These are phyloP conservation scores for Solanum sitiens DNA, from an alignment of 257 asterid species.

Conservation along the genomic window DNA sequence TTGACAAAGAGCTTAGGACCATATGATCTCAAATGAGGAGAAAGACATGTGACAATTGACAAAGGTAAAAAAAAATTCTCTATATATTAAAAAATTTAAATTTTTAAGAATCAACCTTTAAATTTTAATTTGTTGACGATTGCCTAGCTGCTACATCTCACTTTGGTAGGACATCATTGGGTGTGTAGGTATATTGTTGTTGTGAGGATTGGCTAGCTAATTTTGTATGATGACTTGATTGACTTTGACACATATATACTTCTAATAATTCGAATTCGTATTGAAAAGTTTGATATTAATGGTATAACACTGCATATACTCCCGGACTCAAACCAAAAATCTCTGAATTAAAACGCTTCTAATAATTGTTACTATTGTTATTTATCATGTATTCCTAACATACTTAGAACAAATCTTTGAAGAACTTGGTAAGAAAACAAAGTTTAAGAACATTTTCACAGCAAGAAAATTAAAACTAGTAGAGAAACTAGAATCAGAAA, in stretches of 20 bases:
- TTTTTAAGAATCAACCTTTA: not conserved
- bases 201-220: not conserved
- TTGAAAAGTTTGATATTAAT: too few species aligned
- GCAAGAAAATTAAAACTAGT: too few species aligned
- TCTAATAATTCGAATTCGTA: too few species aligned
- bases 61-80: not conserved
- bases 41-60: not conserved
- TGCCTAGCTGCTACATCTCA: not conserved
- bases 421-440: too few species aligned
- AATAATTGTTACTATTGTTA: too few species aligned
- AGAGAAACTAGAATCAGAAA: too few species aligned
- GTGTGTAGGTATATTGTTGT: not conserved
- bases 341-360: too few species aligned
- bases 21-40: not conserved
- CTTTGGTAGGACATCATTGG: not conserved
- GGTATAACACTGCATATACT: fast-evolving
- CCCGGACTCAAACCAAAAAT: too few species aligned
- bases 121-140: not conserved
- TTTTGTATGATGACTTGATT: not conserved
- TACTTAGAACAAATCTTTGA: too few species aligned
- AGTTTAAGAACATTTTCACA: too few species aligned
- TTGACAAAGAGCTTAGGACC: not conserved
- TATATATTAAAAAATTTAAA: too few species aligned
- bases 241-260: not conserved
- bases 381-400: too few species aligned